These are phyloP conservation scores for Saccharomycopsis crataegensis DNA, from an alignment of 1,139 yeast species.

Conservation along the genomic window DNA sequence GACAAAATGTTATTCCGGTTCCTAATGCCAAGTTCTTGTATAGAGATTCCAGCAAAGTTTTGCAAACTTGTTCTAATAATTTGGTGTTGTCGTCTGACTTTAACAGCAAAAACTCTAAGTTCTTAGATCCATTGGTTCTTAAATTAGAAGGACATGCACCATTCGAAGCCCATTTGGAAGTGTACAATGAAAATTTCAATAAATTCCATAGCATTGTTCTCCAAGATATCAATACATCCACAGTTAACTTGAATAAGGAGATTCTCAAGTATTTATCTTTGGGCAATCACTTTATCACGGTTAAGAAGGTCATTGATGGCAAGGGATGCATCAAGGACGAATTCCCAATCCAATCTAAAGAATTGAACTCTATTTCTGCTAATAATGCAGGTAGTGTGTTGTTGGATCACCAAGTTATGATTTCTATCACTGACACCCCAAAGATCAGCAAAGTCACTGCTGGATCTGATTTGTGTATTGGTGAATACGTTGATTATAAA, in stretches of 20 bases:
- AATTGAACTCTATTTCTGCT: slow-evolving; percentile 4
- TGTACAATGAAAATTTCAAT: slow-evolving; percentile 48
- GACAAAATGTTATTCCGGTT: slow-evolving; percentile 52
- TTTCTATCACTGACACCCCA: slow-evolving; percentile 73
- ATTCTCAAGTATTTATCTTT: slow-evolving; percentile 39
- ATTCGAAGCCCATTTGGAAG: slow-evolving; percentile 44
- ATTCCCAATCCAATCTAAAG: slow-evolving; percentile 32
- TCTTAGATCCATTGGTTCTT: slow-evolving; percentile 49
- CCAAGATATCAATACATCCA: slow-evolving; percentile 29
- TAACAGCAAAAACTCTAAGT: slow-evolving; percentile 20
- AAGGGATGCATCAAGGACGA: slow-evolving; percentile 57
- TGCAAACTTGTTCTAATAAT: slow-evolving; percentile 52
- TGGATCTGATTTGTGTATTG: slow-evolving; percentile 67
- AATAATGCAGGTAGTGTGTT: slow-evolving; percentile 24
- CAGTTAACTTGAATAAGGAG: slow-evolving; percentile 30
- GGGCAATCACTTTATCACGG: slow-evolving; percentile 51
- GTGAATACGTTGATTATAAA: slow-evolving; percentile 76
- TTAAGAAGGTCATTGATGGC: slow-evolving; percentile 54
- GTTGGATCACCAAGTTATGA: slow-evolving; percentile 27
- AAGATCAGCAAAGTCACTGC: slow-evolving; percentile 40
- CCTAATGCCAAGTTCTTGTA: slow-evolving; percentile 51
- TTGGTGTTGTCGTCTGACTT: slow-evolving; percentile 25
- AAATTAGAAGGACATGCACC: slow-evolving; percentile 58
- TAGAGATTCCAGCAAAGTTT: slow-evolving; percentile 36
- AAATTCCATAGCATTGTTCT: slow-evolving; percentile 34